Evolutionary conservation across 2,329 filamentous ascomycete species (phyloP).

Genomic region (Fusarium sp.): DNA sequence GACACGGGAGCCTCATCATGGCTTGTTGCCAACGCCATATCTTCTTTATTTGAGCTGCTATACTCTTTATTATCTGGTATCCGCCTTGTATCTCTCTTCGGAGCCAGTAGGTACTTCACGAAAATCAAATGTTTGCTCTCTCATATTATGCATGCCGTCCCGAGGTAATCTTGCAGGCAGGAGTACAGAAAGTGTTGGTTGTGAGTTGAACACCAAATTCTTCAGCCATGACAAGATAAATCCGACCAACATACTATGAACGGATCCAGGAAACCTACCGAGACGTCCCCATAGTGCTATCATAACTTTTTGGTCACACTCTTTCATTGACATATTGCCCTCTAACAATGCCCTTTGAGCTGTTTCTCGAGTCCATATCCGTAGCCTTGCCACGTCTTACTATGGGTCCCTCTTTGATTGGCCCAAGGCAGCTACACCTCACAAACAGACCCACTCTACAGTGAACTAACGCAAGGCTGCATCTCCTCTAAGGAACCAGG

Average conservation of each 20-base stretch:
- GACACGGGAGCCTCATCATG: constrained; percentile 36
- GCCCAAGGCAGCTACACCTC: neutral
- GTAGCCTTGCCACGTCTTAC: constrained; percentile 22
- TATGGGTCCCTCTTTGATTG: constrained; percentile 15
- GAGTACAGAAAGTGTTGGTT: neutral
- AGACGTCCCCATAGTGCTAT: neutral
- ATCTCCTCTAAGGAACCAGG: constrained; percentile 28
- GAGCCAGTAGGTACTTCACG: neutral
- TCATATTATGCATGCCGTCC: constrained; percentile 1
- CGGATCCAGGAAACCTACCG: no score
- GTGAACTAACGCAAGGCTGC: constrained; percentile 41
- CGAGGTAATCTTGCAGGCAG: neutral
- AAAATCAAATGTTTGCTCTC: constrained; percentile 36
- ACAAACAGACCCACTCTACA: neutral
- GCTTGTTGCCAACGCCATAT: constrained; percentile 9
- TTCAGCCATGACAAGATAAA: neutral
- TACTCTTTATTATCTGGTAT: neutral
- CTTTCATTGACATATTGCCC: neutral
- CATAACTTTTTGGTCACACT: neutral
- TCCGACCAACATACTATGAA: neutral
- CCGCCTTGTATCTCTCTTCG: no score
- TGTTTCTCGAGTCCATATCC: neutral
- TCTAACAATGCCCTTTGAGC: neutral
- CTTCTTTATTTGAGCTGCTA: neutral
- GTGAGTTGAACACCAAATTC: neutral